A percentile compares a stretch with the other conserved stretches of the same genome.
These are phyloP conservation scores for Phytophthora macrochlamydospora DNA, from an alignment of 352 stramenopile species.

Conservation along the genomic window DNA sequence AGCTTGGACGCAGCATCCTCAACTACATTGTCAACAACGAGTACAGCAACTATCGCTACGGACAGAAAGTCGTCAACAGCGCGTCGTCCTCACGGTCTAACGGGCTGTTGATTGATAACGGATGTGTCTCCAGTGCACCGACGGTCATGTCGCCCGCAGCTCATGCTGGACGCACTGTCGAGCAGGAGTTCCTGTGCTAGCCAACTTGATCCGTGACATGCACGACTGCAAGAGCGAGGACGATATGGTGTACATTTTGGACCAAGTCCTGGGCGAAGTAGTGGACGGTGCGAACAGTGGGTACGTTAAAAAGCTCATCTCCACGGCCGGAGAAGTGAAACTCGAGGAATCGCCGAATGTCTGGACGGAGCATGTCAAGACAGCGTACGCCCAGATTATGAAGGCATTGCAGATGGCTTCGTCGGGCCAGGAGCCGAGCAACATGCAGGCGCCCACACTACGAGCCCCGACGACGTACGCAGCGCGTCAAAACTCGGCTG, in stretches of 20 bases:
- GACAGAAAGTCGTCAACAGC: constrained; percentile 53
- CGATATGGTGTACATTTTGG: constrained; percentile 86
- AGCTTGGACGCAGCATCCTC: constrained; percentile 62
- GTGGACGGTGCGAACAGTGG: constrained; percentile 61
- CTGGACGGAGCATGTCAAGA: constrained; percentile 78
- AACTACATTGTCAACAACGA: constrained; percentile 82
- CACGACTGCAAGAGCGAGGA: constrained; percentile 73
- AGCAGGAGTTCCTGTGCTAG: constrained; percentile 77
- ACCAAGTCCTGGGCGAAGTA: constrained; percentile 82
- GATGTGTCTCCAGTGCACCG: constrained; percentile 13
- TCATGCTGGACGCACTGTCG: constrained; percentile 57
- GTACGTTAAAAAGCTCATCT: constrained; percentile 83
- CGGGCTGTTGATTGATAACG: constrained; percentile 18
- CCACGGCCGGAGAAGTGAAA: constrained; percentile 75
- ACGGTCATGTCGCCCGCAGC: constrained; percentile 49
- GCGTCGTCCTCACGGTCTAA: constrained; percentile 24
- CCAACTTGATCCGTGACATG: constrained; percentile 79
- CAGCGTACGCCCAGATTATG: constrained; percentile 82
- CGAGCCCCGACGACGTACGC: constrained; percentile 35
- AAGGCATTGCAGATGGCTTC: constrained; percentile 62
- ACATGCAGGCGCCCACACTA: constrained; percentile 24
- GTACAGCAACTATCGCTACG: constrained; percentile 68
- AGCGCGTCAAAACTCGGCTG: constrained; percentile 52
- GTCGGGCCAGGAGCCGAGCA: constrained; percentile 28
- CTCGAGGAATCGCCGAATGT: constrained; percentile 56